Evolutionary conservation across 805 yeast species (phyloP).

Genomic region (Ogataea neopini): DNA sequence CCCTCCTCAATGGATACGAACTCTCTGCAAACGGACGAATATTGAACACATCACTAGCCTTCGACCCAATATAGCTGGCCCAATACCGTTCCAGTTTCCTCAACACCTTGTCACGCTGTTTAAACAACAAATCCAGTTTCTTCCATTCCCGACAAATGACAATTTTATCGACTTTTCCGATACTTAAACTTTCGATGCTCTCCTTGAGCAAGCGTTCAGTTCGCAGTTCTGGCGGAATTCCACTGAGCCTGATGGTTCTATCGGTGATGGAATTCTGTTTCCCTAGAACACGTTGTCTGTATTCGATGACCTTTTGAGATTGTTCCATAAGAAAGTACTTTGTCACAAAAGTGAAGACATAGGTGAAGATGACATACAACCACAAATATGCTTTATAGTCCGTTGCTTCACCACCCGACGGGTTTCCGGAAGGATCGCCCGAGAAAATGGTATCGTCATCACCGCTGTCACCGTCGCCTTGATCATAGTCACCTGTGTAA

Average conservation of each 20-base stretch:
- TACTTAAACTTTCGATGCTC: slow-evolving; percentile 74
- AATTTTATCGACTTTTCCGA: slow-evolving; percentile 77
- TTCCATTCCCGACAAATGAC: slow-evolving; percentile 89
- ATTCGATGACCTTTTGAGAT: slow-evolving; percentile 69
- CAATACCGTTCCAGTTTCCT: slow-evolving; percentile 65
- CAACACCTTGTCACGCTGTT: slow-evolving; percentile 54
- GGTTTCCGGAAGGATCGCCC: slow-evolving; percentile 4
- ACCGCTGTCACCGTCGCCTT: slow-evolving; percentile 44
- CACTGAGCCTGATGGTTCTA: slow-evolving; percentile 83
- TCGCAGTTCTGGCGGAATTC: slow-evolving; percentile 82
- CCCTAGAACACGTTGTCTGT: slow-evolving; percentile 82
- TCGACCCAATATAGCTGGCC: slow-evolving; percentile 63
- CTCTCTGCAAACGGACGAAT: slow-evolving; percentile 30
- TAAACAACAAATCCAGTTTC: slow-evolving; percentile 63
- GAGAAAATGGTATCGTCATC: slow-evolving; percentile 24
- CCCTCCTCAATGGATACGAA: slow-evolving; percentile 27
- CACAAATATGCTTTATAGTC: slow-evolving; percentile 64
- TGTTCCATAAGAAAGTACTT: slow-evolving; percentile 62
- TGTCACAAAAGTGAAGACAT: slow-evolving; percentile 74
- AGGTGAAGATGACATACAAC: slow-evolving; percentile 87
- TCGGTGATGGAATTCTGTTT: slow-evolving; percentile 87
- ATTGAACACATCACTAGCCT: slow-evolving; percentile 23
- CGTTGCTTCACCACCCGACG: slow-evolving; percentile 22
- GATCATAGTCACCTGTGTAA: slow-evolving; percentile 79
- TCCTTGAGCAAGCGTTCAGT: slow-evolving; percentile 67